A percentile compares a stretch with the other conserved stretches of the same genome.
phyloP scores from a whole-genome alignment of 805 yeast species.

The Metschnikowia arizonensis region DNA sequence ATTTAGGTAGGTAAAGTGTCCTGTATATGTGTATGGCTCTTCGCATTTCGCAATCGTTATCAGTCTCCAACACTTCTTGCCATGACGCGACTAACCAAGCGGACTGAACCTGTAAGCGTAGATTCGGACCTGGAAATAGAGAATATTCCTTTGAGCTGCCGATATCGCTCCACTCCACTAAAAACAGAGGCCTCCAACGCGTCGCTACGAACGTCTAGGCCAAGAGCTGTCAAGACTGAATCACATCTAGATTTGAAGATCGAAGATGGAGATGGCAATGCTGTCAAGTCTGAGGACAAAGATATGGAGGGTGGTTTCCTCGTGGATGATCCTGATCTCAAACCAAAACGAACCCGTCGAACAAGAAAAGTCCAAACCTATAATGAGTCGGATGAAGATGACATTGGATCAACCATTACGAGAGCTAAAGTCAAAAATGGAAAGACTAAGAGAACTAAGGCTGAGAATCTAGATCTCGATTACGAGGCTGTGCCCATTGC shows the following conservation, averaged over 20 bases:
- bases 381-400: slow-evolving; percentile 20
- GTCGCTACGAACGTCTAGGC: neutral
- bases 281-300: neutral
- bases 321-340: slow-evolving; percentile 16
- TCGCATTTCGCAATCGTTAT: slow-evolving; percentile 6
- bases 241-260: neutral
- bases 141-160: neutral
- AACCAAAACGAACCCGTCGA: slow-evolving; percentile 12
- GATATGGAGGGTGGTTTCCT: slow-evolving; percentile 17
- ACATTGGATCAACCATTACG: no score
- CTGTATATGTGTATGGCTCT: slow-evolving; percentile 3
- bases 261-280: neutral
- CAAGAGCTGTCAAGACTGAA: slow-evolving; percentile 1
- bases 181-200: neutral
- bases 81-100: neutral
- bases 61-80: neutral
- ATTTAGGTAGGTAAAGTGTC: no score
- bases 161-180: neutral
- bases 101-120: neutral
- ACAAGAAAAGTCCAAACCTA: slow-evolving; percentile 17
- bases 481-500: slow-evolving; percentile 3
- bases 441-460: neutral
- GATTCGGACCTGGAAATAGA: slow-evolving; percentile 1
- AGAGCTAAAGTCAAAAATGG: neutral
- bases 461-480: slow-evolving; percentile 4